Percentiles rank a stretch among this genome's conserved stretches.
Evolutionary conservation across 2,329 filamentous ascomycete genomes (phyloP).

Genomic region (Fusarium sp.): DNA sequence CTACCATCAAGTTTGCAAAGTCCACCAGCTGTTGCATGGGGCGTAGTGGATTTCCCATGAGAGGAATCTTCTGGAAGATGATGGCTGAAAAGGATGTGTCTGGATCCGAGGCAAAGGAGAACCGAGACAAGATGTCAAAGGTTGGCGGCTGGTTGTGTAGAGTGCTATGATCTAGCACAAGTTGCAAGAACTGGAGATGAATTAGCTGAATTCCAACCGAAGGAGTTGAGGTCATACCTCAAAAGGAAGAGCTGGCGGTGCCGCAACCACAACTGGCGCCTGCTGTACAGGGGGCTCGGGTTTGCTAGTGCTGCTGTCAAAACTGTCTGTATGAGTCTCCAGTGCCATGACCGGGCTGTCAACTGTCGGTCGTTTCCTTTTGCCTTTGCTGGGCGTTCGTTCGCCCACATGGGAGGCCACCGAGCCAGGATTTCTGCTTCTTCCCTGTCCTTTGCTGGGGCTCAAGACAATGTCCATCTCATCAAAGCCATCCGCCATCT

Average conservation of each 20-base stretch:
- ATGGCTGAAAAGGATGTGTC: constrained; percentile 72
- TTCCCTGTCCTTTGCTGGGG: constrained; percentile 62
- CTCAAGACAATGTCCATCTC: constrained; percentile 69
- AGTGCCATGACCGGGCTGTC: constrained; percentile 76
- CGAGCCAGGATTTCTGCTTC: constrained; percentile 54
- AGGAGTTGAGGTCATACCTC: constrained; percentile 52
- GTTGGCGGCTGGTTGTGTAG: constrained; percentile 68
- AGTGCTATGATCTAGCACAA: constrained; percentile 72
- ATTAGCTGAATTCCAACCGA: constrained; percentile 36
- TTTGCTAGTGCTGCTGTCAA: constrained; percentile 50
- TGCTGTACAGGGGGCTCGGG: constrained; percentile 27
- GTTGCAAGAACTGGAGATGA: constrained; percentile 65
- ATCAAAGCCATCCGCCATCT: constrained; percentile 81
- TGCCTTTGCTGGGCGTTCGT: constrained; percentile 73
- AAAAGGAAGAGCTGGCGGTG: constrained; percentile 53
- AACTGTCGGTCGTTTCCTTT: constrained; percentile 74
- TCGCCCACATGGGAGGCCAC: constrained; percentile 60
- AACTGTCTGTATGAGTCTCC: constrained; percentile 61
- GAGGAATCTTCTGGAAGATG: constrained; percentile 75
- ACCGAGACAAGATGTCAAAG: constrained; percentile 75
- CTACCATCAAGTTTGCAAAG: constrained; percentile 72
- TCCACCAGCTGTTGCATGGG: constrained; percentile 70
- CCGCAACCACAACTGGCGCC: constrained; percentile 36
- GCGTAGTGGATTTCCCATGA: constrained; percentile 61
- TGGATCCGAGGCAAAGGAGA: constrained; percentile 73